These are phyloP conservation scores for Suhomyces ambrosiae DNA, from an alignment of 1,139 yeast species.

Conservation along the genomic window DNA sequence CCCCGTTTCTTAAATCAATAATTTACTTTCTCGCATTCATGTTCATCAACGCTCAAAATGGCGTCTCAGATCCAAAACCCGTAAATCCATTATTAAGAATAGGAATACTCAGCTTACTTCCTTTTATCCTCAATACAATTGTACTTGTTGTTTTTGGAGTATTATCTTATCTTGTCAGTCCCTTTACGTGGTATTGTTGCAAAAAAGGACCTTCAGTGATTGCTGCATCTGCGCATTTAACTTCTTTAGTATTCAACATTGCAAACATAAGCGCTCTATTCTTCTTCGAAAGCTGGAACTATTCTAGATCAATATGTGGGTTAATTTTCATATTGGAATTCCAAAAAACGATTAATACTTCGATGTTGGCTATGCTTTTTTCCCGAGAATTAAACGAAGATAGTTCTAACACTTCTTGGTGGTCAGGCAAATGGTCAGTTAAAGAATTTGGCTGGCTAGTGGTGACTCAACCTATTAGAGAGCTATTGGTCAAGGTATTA, in stretches of 20 bases:
- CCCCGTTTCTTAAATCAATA: constrained; percentile 47
- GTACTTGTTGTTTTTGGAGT: constrained; percentile 45
- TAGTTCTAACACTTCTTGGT: constrained; percentile 71
- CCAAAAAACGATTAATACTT: constrained; percentile 52
- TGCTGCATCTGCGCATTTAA: constrained; percentile 54
- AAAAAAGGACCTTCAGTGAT: constrained; percentile 37
- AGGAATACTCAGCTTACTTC: constrained; percentile 51
- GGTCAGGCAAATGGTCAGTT: constrained; percentile 79
- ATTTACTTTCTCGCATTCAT: constrained; percentile 60
- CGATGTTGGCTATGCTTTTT: constrained; percentile 41
- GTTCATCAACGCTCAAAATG: constrained; percentile 72
- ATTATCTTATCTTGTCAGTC: constrained; percentile 36
- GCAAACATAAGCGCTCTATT: constrained; percentile 61
- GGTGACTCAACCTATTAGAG: constrained; percentile 69
- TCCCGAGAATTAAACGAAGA: constrained; percentile 64
- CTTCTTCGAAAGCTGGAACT: constrained; percentile 65
- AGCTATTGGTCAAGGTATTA: constrained; percentile 63
- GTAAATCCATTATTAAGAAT: constrained; percentile 60
- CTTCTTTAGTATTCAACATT: constrained; percentile 56
- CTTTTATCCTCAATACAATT: constrained; percentile 51
- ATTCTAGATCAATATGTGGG: constrained; percentile 58
- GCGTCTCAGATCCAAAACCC: constrained; percentile 47
- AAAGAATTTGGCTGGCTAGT: constrained; percentile 61
- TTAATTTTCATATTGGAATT: constrained; percentile 55
- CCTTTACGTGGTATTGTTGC: constrained; percentile 42